Percentiles rank a stretch among this genome's conserved stretches.
These are phyloP conservation scores for Fusarium duplospermum DNA, from an alignment of 2,329 filamentous ascomycete species.

Conservation along the genomic window DNA sequence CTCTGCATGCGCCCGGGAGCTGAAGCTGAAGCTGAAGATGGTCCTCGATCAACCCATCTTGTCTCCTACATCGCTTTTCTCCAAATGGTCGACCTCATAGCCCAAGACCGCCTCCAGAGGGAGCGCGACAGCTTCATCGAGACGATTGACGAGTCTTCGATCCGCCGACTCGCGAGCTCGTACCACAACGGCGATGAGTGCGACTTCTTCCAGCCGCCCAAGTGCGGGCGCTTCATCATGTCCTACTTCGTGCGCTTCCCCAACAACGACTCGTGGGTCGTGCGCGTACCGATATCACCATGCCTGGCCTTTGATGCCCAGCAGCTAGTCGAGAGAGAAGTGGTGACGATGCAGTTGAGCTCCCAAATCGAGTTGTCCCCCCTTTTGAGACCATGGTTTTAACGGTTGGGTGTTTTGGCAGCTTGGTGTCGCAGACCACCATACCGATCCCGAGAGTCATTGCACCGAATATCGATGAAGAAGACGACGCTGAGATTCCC, in stretches of 20 bases:
- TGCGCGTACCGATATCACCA: slow-evolving; percentile 24
- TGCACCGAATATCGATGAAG: slow-evolving; percentile 13
- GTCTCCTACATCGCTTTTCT: not conserved
- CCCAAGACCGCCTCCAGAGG: slow-evolving; percentile 1
- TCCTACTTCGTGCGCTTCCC: slow-evolving; percentile 36
- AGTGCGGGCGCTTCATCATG: slow-evolving; percentile 31
- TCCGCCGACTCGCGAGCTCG: slow-evolving; percentile 22
- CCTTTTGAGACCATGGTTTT: not conserved
- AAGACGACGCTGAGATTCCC: not conserved
- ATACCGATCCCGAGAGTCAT: slow-evolving; percentile 4
- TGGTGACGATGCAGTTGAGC: slow-evolving; percentile 34
- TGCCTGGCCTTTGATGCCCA: slow-evolving; percentile 7
- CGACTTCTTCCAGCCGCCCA: slow-evolving; percentile 21
- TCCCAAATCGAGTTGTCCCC: not conserved
- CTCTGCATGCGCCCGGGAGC: not conserved
- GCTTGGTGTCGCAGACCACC: slow-evolving; percentile 23
- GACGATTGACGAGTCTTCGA: slow-evolving; percentile 9
- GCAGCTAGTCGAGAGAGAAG: slow-evolving; percentile 29
- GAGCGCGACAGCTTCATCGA: slow-evolving; percentile 23
- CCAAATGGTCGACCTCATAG: not conserved
- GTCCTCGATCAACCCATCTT: not conserved
- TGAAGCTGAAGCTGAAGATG: not conserved
- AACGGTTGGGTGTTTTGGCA: not conserved
- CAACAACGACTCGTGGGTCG: slow-evolving; percentile 15
- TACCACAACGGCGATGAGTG: slow-evolving; percentile 28